Evolutionary conservation across 116 monocot genomes (phyloP).

Genomic region (Cymodocea nodosa): DNA sequence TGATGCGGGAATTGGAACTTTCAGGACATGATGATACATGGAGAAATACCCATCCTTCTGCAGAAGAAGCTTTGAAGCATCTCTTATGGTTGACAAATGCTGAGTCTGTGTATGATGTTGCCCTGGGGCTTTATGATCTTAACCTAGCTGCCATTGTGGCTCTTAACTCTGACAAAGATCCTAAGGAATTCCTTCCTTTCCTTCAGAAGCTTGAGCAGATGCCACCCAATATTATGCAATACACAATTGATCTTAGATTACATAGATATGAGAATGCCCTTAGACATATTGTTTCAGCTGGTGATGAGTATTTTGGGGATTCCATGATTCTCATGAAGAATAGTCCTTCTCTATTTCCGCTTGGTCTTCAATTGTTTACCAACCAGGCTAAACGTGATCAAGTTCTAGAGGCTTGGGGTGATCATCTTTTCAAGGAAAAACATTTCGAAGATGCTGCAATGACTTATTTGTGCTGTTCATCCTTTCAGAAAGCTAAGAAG

Average conservation of each 20-base stretch:
- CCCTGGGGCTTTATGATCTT: constrained; percentile 91
- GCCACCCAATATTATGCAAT: constrained; percentile 51
- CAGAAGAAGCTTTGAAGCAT: constrained; percentile 93
- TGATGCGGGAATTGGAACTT: constrained; percentile 69
- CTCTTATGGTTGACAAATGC: constrained; percentile 83
- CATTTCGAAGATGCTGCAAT: constrained; percentile 66
- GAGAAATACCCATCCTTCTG: constrained; percentile 46
- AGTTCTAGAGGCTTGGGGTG: constrained; percentile 85
- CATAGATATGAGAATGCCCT: constrained; percentile 70
- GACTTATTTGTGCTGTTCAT: constrained; percentile 62
- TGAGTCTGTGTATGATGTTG: constrained; percentile 73
- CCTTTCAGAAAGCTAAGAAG: constrained; percentile 62
- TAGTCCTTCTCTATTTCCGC: constrained; percentile 67
- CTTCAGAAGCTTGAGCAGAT: constrained; percentile 60
- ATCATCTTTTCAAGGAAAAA: constrained; percentile 60
- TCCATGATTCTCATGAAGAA: constrained; percentile 65
- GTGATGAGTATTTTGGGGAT: constrained; percentile 57
- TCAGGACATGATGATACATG: constrained; percentile 23
- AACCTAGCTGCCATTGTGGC: constrained; percentile 96
- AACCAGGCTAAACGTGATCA: constrained; percentile 31
- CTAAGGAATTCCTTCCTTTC: constrained; percentile 90
- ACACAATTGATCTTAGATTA: constrained; percentile 77
- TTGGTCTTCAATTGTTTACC: constrained; percentile 63
- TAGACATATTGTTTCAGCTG: constrained; percentile 65
- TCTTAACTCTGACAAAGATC: constrained; percentile 92